Evolutionary conservation across 1,139 yeast genomes (phyloP).

Genomic region (Arxiozyma slooffiae): DNA sequence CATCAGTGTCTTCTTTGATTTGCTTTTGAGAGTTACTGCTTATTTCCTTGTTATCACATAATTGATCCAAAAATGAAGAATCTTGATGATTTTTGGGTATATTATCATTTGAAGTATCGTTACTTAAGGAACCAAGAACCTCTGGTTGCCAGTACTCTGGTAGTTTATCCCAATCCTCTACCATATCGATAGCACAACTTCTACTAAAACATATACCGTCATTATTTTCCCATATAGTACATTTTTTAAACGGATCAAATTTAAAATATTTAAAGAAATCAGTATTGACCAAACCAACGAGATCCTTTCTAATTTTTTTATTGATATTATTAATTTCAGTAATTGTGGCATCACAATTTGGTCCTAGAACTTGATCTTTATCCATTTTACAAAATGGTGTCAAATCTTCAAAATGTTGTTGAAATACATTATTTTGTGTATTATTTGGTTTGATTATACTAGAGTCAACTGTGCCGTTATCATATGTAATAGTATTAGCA

Average conservation of each 20-base stretch:
- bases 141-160: constrained; percentile 70
- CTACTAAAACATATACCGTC: constrained; percentile 80
- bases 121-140: constrained; percentile 52
- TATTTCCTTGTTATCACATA: constrained; percentile 17
- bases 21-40: constrained; percentile 6
- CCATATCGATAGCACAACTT: constrained; percentile 87
- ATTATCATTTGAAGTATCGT: constrained; percentile 32
- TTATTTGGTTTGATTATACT: neutral
- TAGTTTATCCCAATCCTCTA: constrained; percentile 52
- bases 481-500: neutral
- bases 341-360: constrained; percentile 44
- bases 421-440: neutral
- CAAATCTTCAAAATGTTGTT: neutral
- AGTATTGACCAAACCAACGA: constrained; percentile 49
- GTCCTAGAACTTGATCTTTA: constrained; percentile 29
- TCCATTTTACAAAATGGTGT: constrained; percentile 31
- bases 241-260: constrained; percentile 72
- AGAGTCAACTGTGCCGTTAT: neutral
- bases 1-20: constrained; percentile 10
- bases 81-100: constrained; percentile 30
- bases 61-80: constrained; percentile 30
- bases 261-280: constrained; percentile 82
- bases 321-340: constrained; percentile 46
- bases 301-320: constrained; percentile 40
- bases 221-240: constrained; percentile 81